Percentiles rank a stretch among this genome's conserved stretches.
Conservation (phyloP, 257 asterid species). For the Fraxinus cuspidata region DNA sequence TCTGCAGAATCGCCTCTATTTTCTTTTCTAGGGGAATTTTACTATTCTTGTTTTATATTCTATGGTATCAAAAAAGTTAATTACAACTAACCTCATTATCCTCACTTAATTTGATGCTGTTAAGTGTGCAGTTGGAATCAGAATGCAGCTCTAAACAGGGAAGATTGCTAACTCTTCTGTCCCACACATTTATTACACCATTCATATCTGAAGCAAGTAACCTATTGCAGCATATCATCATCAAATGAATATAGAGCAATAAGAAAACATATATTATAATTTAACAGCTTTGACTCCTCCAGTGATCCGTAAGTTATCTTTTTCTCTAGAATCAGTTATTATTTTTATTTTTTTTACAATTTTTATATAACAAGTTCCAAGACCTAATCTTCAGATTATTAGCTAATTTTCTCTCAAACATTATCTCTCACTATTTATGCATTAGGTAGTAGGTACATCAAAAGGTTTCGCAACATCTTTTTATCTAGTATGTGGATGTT, state of each 20-base stretch:
- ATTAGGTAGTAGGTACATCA: not conserved
- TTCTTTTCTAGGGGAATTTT: not conserved
- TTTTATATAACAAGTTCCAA: constrained; percentile 2
- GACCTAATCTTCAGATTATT: not conserved
- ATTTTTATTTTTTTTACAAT: not conserved
- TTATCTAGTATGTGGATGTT: constrained; percentile 1
- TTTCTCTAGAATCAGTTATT: constrained; percentile 6
- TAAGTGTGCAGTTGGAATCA: constrained; percentile 59
- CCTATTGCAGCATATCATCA: constrained; percentile 49
- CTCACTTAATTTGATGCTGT: constrained; percentile 65
- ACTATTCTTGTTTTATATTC: not conserved
- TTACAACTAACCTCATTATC: constrained; percentile 70
- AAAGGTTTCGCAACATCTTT: constrained; percentile 8
- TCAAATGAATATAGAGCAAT: not conserved
- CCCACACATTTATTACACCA: constrained; percentile 88
- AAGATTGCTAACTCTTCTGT: constrained; percentile 73
- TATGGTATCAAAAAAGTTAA: constrained; percentile 13
- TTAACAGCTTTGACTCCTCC: constrained; percentile 16
- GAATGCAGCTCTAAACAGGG: constrained; percentile 76
- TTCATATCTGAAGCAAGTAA: constrained; percentile 80
- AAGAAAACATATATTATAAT: constrained; percentile 17
- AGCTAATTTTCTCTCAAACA: constrained; percentile 12
- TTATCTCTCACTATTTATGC: not conserved
- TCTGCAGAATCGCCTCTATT: not conserved
- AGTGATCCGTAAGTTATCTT: constrained; percentile 13